Evolutionary conservation across 2,329 filamentous ascomycete genomes (phyloP).

Genomic region (Penicillium oxalicum): DNA sequence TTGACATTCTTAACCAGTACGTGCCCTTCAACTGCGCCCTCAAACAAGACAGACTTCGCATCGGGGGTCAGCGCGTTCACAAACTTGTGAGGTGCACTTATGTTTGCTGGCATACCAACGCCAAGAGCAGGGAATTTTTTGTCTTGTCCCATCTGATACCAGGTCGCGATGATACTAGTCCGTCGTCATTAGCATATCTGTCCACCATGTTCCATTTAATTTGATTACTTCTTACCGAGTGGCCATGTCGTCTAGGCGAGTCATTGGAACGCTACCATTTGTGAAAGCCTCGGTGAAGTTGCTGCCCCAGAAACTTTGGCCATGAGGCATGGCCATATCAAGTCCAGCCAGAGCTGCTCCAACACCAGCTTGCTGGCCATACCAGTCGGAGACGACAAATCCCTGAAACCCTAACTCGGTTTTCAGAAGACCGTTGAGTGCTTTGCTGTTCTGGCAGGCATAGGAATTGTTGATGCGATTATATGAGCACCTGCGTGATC

Average conservation of each 20-base stretch:
- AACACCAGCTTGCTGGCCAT: constrained; percentile 65
- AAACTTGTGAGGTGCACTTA: constrained; percentile 46
- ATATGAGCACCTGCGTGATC: constrained; percentile 11
- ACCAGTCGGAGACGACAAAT: constrained; percentile 74
- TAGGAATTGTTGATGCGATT: constrained; percentile 66
- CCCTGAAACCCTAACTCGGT: constrained; percentile 75
- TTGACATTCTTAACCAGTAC: constrained; percentile 51
- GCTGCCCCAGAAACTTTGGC: constrained; percentile 13
- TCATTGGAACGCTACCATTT: constrained; percentile 54
- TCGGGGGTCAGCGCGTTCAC: constrained; percentile 46
- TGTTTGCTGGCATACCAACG: constrained; percentile 18
- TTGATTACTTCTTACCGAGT: constrained; percentile 26
- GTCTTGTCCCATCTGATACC: constrained; percentile 42
- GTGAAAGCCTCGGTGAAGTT: constrained; percentile 51
- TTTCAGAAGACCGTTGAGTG: constrained; percentile 70
- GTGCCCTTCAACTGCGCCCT: constrained; percentile 53
- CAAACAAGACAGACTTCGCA: constrained; percentile 35
- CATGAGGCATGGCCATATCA: constrained; percentile 76
- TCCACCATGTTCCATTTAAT: background rate
- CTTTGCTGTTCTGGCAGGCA: constrained; percentile 69
- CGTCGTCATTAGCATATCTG: constrained; percentile 3
- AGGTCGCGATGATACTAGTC: constrained; percentile 37
- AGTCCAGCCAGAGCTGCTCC: constrained; percentile 63
- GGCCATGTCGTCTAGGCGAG: constrained; percentile 57
- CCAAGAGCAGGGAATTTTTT: constrained; percentile 42